Base-by-base conservation (phyloP, 371 early-diverging fungal species). In the Blakeslea trispora region DNA sequence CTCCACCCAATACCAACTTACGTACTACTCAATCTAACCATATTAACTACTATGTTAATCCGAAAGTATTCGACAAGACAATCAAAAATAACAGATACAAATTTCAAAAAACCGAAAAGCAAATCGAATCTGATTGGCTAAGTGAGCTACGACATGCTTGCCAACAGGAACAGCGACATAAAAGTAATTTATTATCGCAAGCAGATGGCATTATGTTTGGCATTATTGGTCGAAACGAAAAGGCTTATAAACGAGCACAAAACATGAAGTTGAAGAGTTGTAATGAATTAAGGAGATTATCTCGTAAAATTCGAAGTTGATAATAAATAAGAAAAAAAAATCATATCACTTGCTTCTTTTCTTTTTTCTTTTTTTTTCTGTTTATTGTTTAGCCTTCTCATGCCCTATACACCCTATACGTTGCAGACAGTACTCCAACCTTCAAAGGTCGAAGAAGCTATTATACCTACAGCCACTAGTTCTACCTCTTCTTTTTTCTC, bases 321-420 rank as follows among this genome's bases (percentile, higher is more conserved):
- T 11, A 42, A 40, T 40, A 28, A 28, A 28, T 5, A 28, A 28
- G 7, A 28, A 28, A 3, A 28, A 28, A 28, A 37, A 37, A 37
- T 32, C 6, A 32, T 10, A 32, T 32, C n/a, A n/a, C n/a, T n/a
- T n/a, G n/a, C 10, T 32, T 32, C 10, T 32, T 32, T 32, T 32
- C 6, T 6, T 32, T 32, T 32, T 5, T 32, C 32, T 37, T 14
- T 6, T 37, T 37, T 37, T 37, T 37, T 14, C 11, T 2, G 7
- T 10, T 37, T 37, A 37, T 10, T 37, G 37, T 37, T 37, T 10
- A 37, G 2, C 14, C 14, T 2, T 37, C 1, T 37, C 1, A 78
- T 78, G 79, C 68, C 79, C 14, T 78, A 70, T 56, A 75, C 72
- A 35, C 79, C 79, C 14, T 79, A 79, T 41, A 75, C 72, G 39